Percentiles rank a stretch among this genome's conserved stretches.
Conservation (phyloP, 805 yeast genomes). For the Wickerhamomyces sydowiorum region DNA sequence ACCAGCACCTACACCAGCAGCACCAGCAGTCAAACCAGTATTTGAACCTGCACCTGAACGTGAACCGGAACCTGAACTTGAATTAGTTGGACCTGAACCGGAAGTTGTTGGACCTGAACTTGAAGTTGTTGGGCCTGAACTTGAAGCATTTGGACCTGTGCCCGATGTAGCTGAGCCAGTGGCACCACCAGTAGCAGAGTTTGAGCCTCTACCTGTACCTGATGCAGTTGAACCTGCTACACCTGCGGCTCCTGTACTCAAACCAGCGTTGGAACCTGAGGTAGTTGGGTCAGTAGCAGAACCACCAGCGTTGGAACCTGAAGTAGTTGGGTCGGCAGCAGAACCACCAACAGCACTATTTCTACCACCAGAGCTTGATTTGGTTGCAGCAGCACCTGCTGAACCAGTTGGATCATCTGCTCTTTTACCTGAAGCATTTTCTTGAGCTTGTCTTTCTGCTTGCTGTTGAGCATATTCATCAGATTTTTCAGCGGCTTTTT, state of each 20-base stretch:
- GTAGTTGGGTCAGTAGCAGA: too few species aligned
- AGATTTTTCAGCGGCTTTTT: conserved; percentile 10
- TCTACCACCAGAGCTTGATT: background rate
- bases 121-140: background rate
- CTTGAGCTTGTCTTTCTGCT: background rate
- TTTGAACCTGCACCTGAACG: too few species aligned
- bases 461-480: conserved; percentile 7
- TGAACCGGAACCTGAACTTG: too few species aligned
- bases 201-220: background rate
- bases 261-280: too few species aligned
- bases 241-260: too few species aligned
- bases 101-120: background rate
- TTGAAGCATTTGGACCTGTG: background rate
- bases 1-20: too few species aligned
- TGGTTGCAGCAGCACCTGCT: background rate
- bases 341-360: background rate
- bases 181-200: conserved; percentile 1
- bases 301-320: too few species aligned
- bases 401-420: background rate
- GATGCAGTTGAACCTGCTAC: background rate
- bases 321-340: conserved; percentile 1
- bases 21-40: too few species aligned
- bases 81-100: background rate
- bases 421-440: background rate
- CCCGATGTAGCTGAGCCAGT: background rate